Conservation (phyloP, 2,329 filamentous ascomycete genomes). For the Exophiala calicioides region DNA sequence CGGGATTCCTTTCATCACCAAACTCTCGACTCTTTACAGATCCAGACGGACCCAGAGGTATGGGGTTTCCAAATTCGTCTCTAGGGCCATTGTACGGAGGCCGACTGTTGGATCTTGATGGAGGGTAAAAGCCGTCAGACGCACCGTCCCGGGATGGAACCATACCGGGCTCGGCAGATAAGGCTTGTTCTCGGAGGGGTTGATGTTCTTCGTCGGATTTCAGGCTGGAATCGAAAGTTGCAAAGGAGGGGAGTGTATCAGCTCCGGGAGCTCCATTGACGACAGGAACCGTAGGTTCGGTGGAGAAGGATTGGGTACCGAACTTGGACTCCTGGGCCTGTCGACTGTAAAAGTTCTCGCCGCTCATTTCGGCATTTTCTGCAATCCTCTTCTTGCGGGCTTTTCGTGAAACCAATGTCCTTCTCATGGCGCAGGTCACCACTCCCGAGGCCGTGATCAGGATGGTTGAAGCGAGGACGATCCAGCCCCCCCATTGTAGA, state of each 20-base stretch:
- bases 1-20: conserved; percentile 19
- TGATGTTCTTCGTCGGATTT: conserved; percentile 27
- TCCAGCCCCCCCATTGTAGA: conserved; percentile 89
- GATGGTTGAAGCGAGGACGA: conserved; percentile 86
- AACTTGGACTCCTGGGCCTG: conserved; percentile 41
- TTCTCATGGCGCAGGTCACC: conserved; percentile 91
- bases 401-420: conserved; percentile 86
- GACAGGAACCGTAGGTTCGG: conserved; percentile 61
- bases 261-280: conserved; percentile 58
- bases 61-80: conserved; percentile 44
- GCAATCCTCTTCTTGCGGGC: conserved; percentile 89
- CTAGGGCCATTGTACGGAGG: conserved; percentile 35
- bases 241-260: conserved; percentile 52
- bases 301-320: conserved; percentile 45
- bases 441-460: conserved; percentile 78
- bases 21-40: conserved; percentile 20
- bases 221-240: conserved; percentile 39
- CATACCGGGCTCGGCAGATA: conserved; percentile 18
- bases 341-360: conserved; percentile 83
- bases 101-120: conserved; percentile 35
- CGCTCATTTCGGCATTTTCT: conserved; percentile 96
- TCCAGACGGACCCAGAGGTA: conserved; percentile 38
- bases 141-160: conserved; percentile 29
- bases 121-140: conserved; percentile 34
- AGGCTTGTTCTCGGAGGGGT: conserved; percentile 22